Percentiles rank a stretch among this genome's conserved stretches.
Evolutionary conservation across 257 asterid species (phyloP).

Genomic region (Rhazya stricta): DNA sequence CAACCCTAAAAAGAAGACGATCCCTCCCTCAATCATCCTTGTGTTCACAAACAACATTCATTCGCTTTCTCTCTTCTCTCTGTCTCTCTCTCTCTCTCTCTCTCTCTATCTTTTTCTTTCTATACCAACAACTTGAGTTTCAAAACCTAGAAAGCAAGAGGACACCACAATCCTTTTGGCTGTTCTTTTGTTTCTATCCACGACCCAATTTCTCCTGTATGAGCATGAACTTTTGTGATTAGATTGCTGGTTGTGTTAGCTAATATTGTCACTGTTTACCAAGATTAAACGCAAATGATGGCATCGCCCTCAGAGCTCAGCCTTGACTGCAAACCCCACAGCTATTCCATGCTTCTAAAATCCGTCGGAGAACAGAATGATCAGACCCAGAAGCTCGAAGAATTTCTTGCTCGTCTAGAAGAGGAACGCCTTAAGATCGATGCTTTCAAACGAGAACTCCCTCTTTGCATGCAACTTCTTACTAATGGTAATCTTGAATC

Average conservation of each 20-base stretch:
- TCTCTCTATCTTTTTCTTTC: slow-evolving; percentile 5
- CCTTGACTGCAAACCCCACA: slow-evolving; percentile 76
- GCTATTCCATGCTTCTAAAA: slow-evolving; percentile 59
- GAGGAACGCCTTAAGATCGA: slow-evolving; percentile 92
- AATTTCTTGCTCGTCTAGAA: slow-evolving; percentile 69
- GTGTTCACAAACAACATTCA: slow-evolving; percentile 52
- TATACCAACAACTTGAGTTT: slow-evolving; percentile 27
- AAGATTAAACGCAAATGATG: slow-evolving; percentile 40
- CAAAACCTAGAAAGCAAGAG: slow-evolving; percentile 21
- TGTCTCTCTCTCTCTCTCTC: slow-evolving; percentile 16
- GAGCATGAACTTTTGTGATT: slow-evolving; percentile 16
- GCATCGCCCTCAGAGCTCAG: slow-evolving; percentile 61
- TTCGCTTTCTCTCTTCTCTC: slow-evolving; percentile 33
- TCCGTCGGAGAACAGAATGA: slow-evolving; percentile 51
- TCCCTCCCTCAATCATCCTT: slow-evolving; percentile 36
- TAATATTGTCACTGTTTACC: background rate
- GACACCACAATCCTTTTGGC: background rate
- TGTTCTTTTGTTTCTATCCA: slow-evolving; percentile 1
- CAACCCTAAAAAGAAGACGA: slow-evolving; percentile 38
- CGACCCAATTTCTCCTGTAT: slow-evolving; percentile 5
- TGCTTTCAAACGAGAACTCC: slow-evolving; percentile 97
- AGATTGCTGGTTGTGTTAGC: background rate
- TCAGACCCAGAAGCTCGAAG: slow-evolving; percentile 65
- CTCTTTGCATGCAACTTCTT: slow-evolving; percentile 95
- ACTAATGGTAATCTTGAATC: slow-evolving; percentile 57